Evolutionary conservation across 139 green algal species (phyloP).

Genomic region (Coccomyxa sp.): DNA sequence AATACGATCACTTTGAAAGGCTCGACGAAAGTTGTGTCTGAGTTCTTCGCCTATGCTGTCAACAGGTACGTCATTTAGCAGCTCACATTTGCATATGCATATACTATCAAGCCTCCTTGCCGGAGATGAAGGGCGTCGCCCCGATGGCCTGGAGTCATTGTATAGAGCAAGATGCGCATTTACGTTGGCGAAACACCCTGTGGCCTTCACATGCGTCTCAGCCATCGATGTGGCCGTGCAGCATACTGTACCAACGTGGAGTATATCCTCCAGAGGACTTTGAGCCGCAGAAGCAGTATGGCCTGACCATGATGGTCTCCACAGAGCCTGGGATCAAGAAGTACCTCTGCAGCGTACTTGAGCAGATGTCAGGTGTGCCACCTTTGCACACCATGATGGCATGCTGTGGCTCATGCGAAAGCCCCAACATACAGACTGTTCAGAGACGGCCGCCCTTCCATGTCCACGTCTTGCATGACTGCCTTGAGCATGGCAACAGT

Average conservation of each 20-base stretch:
- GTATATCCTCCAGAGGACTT: slow-evolving; percentile 92
- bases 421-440: neutral
- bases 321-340: slow-evolving; percentile 65
- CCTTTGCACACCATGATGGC: no score
- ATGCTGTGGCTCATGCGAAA: no score
- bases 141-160: no score
- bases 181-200: neutral
- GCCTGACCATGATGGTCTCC: slow-evolving; percentile 83
- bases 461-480: no score
- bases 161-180: neutral
- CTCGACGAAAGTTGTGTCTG: slow-evolving; percentile 76
- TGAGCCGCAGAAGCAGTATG: slow-evolving; percentile 85
- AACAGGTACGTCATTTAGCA: no score
- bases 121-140: no score
- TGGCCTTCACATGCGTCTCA: neutral
- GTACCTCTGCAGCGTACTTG: slow-evolving; percentile 79
- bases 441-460: no score
- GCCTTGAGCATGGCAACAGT: no score
- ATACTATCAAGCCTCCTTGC: no score
- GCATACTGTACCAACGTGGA: slow-evolving; percentile 95
- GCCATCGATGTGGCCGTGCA: no score
- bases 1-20: slow-evolving; percentile 91
- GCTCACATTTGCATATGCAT: neutral
- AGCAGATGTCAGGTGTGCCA: slow-evolving; percentile 62
- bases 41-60: slow-evolving; percentile 94